These are phyloP conservation scores for Citrus reticulata DNA, from an alignment of 345 rosid species.

Conservation along the genomic window DNA sequence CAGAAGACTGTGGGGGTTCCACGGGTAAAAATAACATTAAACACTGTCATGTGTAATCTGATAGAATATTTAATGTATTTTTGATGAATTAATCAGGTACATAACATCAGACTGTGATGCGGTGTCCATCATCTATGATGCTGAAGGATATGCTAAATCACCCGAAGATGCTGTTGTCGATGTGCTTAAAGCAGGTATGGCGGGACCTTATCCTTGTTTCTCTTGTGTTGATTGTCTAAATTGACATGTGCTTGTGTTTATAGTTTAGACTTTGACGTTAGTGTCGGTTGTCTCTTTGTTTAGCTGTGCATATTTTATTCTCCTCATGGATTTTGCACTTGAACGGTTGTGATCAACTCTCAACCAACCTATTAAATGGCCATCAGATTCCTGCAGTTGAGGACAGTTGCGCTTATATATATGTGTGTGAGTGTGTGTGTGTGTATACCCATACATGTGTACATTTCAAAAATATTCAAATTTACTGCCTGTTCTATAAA, in stretches of 20 bases:
- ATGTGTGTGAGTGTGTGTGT: no score
- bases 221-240: neutral
- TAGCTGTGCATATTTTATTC: neutral
- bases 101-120: constrained; percentile 92
- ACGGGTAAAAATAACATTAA: constrained; percentile 41
- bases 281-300: constrained; percentile 1
- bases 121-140: constrained; percentile 54
- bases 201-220: constrained; percentile 7
- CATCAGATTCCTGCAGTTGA: neutral
- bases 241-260: constrained; percentile 16
- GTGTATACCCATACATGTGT: no score
- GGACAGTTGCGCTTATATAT: neutral
- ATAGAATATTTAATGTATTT: neutral
- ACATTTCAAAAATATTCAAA: neutral
- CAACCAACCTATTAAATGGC: neutral
- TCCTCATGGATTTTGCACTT: neutral
- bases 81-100: constrained; percentile 45
- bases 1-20: constrained; percentile 66
- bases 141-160: constrained; percentile 58
- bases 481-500: neutral
- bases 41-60: neutral
- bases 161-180: constrained; percentile 86
- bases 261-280: neutral
- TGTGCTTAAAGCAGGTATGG: constrained; percentile 75
- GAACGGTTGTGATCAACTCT: neutral